Evolutionary conservation across 352 stramenopile genomes (phyloP).

Genomic region (Pythium utonaiense): DNA sequence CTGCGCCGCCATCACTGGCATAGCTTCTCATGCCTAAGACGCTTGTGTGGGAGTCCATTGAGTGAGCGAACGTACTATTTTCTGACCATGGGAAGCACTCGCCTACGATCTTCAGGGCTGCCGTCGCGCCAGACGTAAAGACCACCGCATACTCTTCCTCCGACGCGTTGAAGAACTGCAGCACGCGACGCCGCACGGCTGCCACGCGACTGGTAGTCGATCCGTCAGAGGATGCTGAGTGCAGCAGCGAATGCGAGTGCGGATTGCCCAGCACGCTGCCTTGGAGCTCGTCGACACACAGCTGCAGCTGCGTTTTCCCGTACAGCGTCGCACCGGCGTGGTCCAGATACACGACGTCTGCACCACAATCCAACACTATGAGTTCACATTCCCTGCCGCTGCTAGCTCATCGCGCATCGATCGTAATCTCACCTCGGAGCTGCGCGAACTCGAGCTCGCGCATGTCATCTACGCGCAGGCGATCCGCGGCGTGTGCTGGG

Average conservation of each 20-base stretch:
- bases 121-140: constrained; percentile 84
- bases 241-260: constrained; percentile 34
- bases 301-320: constrained; percentile 55
- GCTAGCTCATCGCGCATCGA: too few species aligned
- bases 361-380: background rate
- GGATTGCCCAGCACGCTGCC: constrained; percentile 58
- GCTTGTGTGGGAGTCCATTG: constrained; percentile 70
- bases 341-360: constrained; percentile 63
- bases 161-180: constrained; percentile 62
- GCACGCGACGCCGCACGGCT: constrained; percentile 37
- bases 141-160: constrained; percentile 77
- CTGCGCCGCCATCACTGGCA: constrained; percentile 28
- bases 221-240: constrained; percentile 15
- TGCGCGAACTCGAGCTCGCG: constrained; percentile 20
- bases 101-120: constrained; percentile 75
- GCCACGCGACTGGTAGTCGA: constrained; percentile 49
- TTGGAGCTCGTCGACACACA: constrained; percentile 45
- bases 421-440: constrained; percentile 8
- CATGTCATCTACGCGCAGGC: constrained; percentile 8
- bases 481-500: background rate
- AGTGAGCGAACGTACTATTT: constrained; percentile 50
- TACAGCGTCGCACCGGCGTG: constrained; percentile 84
- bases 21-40: constrained; percentile 62
- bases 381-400: background rate
- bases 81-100: constrained; percentile 74